These are phyloP conservation scores for Gaeumannomyces sp. DNA, from an alignment of 2,329 filamentous ascomycete species.

Conservation along the genomic window DNA sequence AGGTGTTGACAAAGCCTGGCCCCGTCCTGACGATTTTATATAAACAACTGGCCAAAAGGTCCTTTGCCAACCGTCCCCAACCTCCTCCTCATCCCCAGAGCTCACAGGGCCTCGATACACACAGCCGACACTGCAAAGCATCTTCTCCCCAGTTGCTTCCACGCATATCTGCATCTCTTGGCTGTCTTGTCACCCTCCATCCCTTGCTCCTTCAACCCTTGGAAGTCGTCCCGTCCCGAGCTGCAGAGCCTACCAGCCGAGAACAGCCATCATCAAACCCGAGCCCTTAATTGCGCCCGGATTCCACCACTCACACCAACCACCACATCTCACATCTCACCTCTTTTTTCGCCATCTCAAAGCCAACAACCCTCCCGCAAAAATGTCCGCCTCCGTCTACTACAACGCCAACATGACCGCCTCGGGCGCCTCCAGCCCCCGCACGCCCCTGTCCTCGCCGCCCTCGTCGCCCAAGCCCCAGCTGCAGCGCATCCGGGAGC, in stretches of 20 bases:
- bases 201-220: neutral
- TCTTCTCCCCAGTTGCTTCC: neutral
- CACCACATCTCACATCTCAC: neutral
- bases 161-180: neutral
- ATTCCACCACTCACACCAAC: neutral
- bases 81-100: neutral
- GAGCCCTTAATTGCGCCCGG: neutral
- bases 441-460: neutral
- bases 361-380: neutral
- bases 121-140: neutral
- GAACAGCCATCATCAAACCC: neutral
- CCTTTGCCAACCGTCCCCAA: neutral
- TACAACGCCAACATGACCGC: neutral
- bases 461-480: neutral
- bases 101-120: conserved; percentile 1
- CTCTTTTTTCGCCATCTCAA: too few species aligned
- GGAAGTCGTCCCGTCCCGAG: neutral
- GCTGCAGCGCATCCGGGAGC: neutral
- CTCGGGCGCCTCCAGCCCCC: neutral
- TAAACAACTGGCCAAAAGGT: neutral
- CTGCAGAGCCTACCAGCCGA: too few species aligned
- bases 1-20: neutral
- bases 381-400: neutral
- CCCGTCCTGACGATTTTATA: neutral
- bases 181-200: neutral